Evolutionary conservation across 192 early-diverging fungal species (phyloP).

Genomic region (Mortierella antarctica): DNA sequence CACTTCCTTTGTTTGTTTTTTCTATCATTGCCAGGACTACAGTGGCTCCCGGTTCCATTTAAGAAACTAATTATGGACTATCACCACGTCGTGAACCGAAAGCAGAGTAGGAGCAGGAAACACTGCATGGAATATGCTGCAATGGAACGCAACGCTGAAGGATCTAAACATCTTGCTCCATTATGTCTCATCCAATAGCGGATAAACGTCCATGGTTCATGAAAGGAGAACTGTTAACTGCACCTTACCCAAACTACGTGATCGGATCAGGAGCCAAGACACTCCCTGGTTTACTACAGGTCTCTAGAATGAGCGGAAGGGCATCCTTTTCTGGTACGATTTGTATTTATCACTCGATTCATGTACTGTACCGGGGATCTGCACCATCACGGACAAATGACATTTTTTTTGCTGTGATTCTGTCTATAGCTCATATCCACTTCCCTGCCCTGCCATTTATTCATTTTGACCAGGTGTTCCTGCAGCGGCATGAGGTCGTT

Average conservation of each 20-base stretch:
- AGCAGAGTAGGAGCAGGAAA: conserved; percentile 11
- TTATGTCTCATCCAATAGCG: background rate
- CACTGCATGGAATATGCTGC: background rate
- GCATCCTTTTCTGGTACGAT: conserved; percentile 40
- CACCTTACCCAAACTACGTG: conserved; percentile 40
- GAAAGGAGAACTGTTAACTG: conserved; percentile 25
- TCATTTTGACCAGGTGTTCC: conserved; percentile 52
- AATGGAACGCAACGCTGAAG: background rate
- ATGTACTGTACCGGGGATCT: background rate
- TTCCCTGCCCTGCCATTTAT: conserved; percentile 46
- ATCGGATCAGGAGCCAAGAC: conserved; percentile 33
- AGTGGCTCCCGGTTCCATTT: conserved; percentile 50
- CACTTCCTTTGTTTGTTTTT: background rate
- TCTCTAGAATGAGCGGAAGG: conserved; percentile 44
- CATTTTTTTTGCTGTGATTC: background rate
- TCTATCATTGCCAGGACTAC: conserved; percentile 8
- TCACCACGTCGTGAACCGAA: conserved; percentile 39
- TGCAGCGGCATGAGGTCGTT: conserved; percentile 34
- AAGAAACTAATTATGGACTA: conserved; percentile 53
- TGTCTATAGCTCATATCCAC: conserved; percentile 34
- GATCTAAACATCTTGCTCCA: background rate
- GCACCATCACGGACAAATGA: background rate
- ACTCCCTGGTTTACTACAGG: conserved; percentile 34
- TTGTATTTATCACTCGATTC: background rate
- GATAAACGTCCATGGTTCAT: conserved; percentile 48